Conservation (phyloP, 768 basidiomycete genomes). For the Cubamyces sp. region DNA sequence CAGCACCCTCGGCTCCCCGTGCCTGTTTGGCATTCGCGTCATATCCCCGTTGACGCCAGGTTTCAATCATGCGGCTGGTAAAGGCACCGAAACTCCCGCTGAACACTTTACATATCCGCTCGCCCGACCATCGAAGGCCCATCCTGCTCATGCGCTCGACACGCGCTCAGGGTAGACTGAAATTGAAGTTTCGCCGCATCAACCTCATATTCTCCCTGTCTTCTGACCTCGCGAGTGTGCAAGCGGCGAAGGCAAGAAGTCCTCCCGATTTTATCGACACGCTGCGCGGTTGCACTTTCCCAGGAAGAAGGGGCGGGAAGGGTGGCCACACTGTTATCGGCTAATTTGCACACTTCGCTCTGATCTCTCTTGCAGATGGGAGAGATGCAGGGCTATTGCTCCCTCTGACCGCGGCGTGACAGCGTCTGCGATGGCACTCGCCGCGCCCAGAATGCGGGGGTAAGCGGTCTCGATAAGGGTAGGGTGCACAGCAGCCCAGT, state of each 20-base stretch:
- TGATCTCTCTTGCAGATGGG: neutral
- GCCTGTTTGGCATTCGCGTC: neutral
- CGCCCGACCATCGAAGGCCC: neutral
- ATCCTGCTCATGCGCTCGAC: neutral
- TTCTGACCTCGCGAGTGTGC: neutral
- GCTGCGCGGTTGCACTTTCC: neutral
- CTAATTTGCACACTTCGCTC: neutral
- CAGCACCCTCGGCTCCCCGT: too few species aligned
- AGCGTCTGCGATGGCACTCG: neutral
- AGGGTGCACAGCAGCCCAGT: neutral
- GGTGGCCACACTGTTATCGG: neutral
- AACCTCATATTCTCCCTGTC: neutral
- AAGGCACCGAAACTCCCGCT: neutral
- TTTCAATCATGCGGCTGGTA: neutral
- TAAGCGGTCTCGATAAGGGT: neutral
- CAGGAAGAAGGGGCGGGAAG: neutral
- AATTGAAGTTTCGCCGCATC: neutral
- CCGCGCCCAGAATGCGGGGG: neutral
- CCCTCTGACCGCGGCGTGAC: neutral
- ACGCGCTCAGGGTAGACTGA: neutral
- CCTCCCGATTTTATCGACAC: neutral
- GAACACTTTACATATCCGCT: neutral
- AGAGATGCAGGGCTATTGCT: neutral
- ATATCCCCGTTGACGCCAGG: neutral
- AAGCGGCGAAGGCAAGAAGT: neutral